Conservation (phyloP, 106 monocot genomes). For the Dactylorhiza incarnata region DNA sequence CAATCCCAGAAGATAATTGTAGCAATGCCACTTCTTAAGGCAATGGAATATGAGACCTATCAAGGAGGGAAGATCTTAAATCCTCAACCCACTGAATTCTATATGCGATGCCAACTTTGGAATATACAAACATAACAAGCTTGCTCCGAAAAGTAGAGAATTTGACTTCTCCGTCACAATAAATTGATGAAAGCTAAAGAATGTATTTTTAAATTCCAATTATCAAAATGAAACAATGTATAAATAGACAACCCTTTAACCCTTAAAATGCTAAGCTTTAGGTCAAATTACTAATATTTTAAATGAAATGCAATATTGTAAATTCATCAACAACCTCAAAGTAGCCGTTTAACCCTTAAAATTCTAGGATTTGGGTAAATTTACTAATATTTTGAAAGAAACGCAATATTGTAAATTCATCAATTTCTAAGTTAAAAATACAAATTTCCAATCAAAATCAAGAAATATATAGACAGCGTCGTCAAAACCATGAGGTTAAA, state of each 20-base stretch:
- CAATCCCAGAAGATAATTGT: slow-evolving; percentile 13
- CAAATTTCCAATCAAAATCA: too few species aligned
- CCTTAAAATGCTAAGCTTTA: neutral
- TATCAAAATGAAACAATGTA: neutral
- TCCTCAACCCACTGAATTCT: too few species aligned
- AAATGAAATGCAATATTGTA: too few species aligned
- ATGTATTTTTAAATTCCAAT: too few species aligned
- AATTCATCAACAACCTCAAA: too few species aligned
- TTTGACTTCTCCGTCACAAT: neutral
- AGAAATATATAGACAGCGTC: too few species aligned
- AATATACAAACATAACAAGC: slow-evolving; percentile 19
- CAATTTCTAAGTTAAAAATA: too few species aligned
- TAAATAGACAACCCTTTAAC: neutral
- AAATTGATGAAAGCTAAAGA: neutral
- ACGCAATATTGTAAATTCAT: too few species aligned
- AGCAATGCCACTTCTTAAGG: slow-evolving; percentile 23
- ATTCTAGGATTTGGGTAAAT: too few species aligned
- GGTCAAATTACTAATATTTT: too few species aligned
- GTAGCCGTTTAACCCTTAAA: neutral
- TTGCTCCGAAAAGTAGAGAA: slow-evolving; percentile 4
- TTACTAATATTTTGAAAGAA: too few species aligned
- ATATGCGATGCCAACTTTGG: too few species aligned
- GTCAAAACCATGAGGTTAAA: neutral
- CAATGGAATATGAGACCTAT: slow-evolving; percentile 37
- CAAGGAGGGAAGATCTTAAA: neutral